phyloP scores from a whole-genome alignment of 768 basidiomycete species.

The Leccinellum albellum region DNA sequence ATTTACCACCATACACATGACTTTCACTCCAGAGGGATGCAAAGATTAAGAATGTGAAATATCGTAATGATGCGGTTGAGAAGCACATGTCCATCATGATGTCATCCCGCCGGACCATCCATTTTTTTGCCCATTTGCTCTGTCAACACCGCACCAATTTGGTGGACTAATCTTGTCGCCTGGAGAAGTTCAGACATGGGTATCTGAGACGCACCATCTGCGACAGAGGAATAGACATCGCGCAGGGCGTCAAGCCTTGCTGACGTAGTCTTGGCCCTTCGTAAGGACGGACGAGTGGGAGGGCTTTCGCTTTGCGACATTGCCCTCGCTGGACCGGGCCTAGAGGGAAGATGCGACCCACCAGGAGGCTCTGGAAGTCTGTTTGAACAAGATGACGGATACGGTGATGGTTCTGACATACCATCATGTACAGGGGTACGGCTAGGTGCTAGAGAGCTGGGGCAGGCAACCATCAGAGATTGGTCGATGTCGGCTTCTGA shows the following conservation, averaged over 20 bases:
- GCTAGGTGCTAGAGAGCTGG: conserved; percentile 8
- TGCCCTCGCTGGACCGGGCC: neutral
- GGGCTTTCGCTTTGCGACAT: conserved; percentile 11
- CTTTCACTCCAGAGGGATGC: conserved; percentile 1
- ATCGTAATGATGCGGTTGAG: neutral
- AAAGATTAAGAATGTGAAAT: conserved; percentile 45
- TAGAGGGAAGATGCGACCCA: neutral
- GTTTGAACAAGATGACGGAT: neutral
- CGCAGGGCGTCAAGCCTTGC: conserved; percentile 42
- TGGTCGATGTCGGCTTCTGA: conserved; percentile 23
- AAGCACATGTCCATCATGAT: neutral
- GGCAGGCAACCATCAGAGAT: conserved; percentile 11
- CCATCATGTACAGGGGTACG: conserved; percentile 4
- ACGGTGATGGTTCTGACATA: conserved; percentile 1
- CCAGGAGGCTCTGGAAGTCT: neutral
- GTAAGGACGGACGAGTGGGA: conserved; percentile 23
- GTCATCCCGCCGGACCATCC: conserved; percentile 6
- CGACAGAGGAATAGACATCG: conserved; percentile 41
- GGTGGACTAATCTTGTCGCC: conserved; percentile 42
- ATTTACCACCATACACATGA: neutral
- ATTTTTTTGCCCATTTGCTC: conserved; percentile 43
- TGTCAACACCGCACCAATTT: conserved; percentile 44
- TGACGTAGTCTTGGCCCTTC: conserved; percentile 38
- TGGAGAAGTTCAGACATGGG: conserved; percentile 46
- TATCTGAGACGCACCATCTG: conserved; percentile 45